Percentiles rank a stretch among this genome's conserved stretches.
These are phyloP conservation scores for Termitomyces sp. DNA, from an alignment of 768 basidiomycete species.

Conservation along the genomic window DNA sequence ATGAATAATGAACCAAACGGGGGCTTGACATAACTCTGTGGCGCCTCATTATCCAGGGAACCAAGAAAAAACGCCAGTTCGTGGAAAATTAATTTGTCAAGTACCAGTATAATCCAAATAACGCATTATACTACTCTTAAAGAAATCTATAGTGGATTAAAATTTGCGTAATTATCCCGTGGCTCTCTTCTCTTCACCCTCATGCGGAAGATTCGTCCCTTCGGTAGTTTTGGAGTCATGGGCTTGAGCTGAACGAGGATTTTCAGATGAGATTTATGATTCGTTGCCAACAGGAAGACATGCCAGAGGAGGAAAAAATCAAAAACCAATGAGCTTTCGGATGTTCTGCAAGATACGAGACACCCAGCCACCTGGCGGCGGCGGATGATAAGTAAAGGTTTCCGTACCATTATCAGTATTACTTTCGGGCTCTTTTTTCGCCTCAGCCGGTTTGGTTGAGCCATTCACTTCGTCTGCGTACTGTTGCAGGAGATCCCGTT, in stretches of 20 bases:
- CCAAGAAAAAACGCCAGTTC: background rate
- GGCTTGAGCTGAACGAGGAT: constrained; percentile 21
- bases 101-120: constrained; percentile 1
- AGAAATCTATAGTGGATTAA: constrained; percentile 6
- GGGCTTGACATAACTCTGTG: constrained; percentile 9
- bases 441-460: constrained; percentile 23
- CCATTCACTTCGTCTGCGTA: constrained; percentile 95
- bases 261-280: constrained; percentile 16
- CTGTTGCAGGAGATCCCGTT: constrained; percentile 82
- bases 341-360: constrained; percentile 65
- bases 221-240: constrained; percentile 17
- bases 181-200: constrained; percentile 45
- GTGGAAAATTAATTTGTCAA: background rate
- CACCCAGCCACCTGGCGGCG: constrained; percentile 61
- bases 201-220: constrained; percentile 22
- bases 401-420: constrained; percentile 68
- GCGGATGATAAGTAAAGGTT: constrained; percentile 55
- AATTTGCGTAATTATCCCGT: constrained; percentile 30
- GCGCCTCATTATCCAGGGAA: constrained; percentile 2
- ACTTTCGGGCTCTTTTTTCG: constrained; percentile 1
- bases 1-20: background rate
- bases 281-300: constrained; percentile 33
- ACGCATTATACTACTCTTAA: constrained; percentile 8
- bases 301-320: constrained; percentile 45
- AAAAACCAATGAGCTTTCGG: constrained; percentile 66